Evolutionary conservation across 148 eudicot species (phyloP).

Genomic region (Rheum nobile): DNA sequence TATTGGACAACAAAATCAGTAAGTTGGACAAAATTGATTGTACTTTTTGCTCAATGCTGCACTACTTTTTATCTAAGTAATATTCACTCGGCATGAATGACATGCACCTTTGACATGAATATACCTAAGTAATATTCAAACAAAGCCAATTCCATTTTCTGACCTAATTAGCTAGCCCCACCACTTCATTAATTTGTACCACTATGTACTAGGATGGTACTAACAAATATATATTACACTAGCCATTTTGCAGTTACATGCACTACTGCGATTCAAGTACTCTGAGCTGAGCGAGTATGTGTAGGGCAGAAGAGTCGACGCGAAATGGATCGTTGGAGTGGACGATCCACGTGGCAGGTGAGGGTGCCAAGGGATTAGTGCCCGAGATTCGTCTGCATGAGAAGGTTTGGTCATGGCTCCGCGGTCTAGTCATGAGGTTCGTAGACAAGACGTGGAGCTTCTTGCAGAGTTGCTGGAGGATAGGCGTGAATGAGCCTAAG

Average conservation of each 20-base stretch:
- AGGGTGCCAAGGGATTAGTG: slow-evolving; percentile 33
- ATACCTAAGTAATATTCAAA: not conserved
- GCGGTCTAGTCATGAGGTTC: slow-evolving; percentile 14
- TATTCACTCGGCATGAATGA: not conserved
- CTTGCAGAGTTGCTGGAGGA: slow-evolving; percentile 37
- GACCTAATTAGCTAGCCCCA: slow-evolving; percentile 3
- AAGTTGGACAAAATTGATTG: not conserved
- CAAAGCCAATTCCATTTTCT: not conserved
- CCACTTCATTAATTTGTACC: slow-evolving; percentile 1
- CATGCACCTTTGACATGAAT: not conserved
- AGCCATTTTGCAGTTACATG: not conserved
- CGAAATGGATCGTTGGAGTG: slow-evolving; percentile 39
- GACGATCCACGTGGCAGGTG: slow-evolving; percentile 50
- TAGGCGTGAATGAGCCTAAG: slow-evolving; percentile 61
- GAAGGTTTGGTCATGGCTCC: slow-evolving; percentile 15
- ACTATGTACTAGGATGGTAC: not conserved
- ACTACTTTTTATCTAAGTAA: not conserved
- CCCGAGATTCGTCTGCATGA: slow-evolving; percentile 15
- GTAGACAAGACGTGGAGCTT: slow-evolving; percentile 31
- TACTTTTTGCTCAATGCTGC: not conserved
- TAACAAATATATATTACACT: not conserved
- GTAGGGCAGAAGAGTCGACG: slow-evolving; percentile 13
- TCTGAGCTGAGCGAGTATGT: slow-evolving; percentile 19
- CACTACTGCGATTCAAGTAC: too few species aligned
- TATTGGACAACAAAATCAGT: not conserved